Evolutionary conservation across 345 rosid genomes (phyloP).

Genomic region (Carallia brachiata): DNA sequence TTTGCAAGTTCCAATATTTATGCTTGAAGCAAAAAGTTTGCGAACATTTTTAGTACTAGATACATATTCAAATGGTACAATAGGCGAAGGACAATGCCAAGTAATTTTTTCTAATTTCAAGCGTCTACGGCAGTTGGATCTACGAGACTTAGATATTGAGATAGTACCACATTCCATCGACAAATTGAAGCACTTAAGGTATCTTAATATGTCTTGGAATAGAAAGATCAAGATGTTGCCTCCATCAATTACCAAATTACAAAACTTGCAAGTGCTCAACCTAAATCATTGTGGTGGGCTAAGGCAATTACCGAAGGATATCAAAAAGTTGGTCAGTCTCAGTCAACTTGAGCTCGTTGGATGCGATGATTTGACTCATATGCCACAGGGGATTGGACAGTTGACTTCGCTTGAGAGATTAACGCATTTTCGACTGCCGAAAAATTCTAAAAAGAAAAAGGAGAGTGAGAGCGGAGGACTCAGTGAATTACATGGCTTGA

Average conservation of each 20-base stretch:
- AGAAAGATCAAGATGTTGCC: background rate
- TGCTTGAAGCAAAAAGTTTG: background rate
- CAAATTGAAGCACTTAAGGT: conserved; percentile 24
- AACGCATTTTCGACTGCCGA: background rate
- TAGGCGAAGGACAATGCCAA: background rate
- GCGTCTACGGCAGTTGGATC: conserved; percentile 9
- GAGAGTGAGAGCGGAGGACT: background rate
- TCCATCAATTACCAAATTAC: conserved; percentile 3
- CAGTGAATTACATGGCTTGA: conserved; percentile 14
- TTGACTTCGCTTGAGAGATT: conserved; percentile 25
- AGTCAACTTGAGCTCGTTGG: background rate
- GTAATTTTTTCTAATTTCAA: conserved; percentile 8
- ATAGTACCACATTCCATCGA: conserved; percentile 12
- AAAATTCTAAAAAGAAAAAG: background rate
- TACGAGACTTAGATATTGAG: background rate
- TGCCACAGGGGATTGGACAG: conserved; percentile 26
- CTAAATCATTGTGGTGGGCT: background rate
- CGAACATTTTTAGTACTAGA: conserved; percentile 12
- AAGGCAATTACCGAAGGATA: conserved; percentile 8
- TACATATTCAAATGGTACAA: background rate
- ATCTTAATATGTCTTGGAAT: conserved; percentile 7
- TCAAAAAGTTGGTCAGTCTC: conserved; percentile 12
- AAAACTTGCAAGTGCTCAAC: conserved; percentile 10
- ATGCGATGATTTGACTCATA: conserved; percentile 3
- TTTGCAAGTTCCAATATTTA: background rate